Conservation (phyloP, 768 basidiomycete species). For the Pleurotus platypus region DNA sequence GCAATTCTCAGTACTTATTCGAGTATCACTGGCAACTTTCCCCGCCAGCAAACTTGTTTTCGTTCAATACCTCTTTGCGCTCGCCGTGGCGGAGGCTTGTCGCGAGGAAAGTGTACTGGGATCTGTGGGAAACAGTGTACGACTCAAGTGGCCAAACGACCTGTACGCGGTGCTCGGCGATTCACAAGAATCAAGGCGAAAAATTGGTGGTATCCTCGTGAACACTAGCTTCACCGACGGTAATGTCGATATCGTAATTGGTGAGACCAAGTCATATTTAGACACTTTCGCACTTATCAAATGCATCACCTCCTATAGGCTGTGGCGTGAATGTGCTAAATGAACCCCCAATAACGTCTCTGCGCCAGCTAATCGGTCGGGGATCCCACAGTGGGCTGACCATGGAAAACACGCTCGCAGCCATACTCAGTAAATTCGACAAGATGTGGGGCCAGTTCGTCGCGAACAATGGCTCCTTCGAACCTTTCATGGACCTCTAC, state of each 20-base stretch:
- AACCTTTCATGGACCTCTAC: conserved; percentile 78
- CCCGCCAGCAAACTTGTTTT: conserved; percentile 78
- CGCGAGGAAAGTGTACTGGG: conserved; percentile 54
- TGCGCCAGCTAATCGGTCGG: conserved; percentile 61
- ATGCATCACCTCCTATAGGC: conserved; percentile 40
- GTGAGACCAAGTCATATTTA: conserved; percentile 35
- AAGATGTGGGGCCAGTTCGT: conserved; percentile 75
- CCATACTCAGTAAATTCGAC: conserved; percentile 75
- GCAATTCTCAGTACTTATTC: conserved; percentile 74
- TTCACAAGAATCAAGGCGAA: conserved; percentile 51
- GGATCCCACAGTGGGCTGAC: conserved; percentile 33
- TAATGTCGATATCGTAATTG: conserved; percentile 74
- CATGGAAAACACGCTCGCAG: conserved; percentile 73
- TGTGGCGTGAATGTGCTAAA: conserved; percentile 89
- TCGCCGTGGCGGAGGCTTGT: conserved; percentile 88
- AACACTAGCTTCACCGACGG: conserved; percentile 80
- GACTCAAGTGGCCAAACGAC: conserved; percentile 97
- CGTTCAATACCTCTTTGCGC: conserved; percentile 86
- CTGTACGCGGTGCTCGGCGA: conserved; percentile 68
- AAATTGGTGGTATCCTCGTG: conserved; percentile 90
- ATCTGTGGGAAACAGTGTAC: conserved; percentile 49
- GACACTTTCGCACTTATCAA: conserved; percentile 2
- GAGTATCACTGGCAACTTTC: conserved; percentile 46
- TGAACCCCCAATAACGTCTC: conserved; percentile 75
- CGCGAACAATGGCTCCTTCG: conserved; percentile 63